Conservation (phyloP, 495 filamentous ascomycete genomes). For the Rhypophila decipiens region DNA sequence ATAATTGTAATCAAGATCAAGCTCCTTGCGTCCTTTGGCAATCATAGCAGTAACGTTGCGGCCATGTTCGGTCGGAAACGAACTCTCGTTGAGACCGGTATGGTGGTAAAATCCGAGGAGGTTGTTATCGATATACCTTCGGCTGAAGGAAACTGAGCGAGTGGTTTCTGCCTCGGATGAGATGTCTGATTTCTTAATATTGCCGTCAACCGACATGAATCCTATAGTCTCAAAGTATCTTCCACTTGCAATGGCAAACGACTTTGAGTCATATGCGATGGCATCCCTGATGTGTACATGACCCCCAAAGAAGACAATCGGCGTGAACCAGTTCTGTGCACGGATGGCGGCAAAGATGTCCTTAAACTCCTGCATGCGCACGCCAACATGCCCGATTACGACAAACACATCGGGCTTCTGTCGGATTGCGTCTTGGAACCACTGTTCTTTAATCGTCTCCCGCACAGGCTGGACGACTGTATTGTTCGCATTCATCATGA, state of each 20-base stretch:
- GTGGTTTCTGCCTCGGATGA: not conserved
- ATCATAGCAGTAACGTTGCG: slow-evolving; percentile 69
- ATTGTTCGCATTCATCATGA: slow-evolving; percentile 81
- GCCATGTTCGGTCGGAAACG: slow-evolving; percentile 76
- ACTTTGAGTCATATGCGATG: slow-evolving; percentile 69
- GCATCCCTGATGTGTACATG: slow-evolving; percentile 89
- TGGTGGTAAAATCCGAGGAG: slow-evolving; percentile 80
- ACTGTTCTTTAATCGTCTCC: slow-evolving; percentile 71
- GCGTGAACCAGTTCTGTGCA: slow-evolving; percentile 65
- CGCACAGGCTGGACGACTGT: slow-evolving; percentile 74
- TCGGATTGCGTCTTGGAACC: slow-evolving; percentile 83
- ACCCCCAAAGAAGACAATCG: slow-evolving; percentile 91
- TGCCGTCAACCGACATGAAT: slow-evolving; percentile 80
- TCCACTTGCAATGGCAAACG: slow-evolving; percentile 81
- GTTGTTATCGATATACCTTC: slow-evolving; percentile 94
- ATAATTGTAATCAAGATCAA: slow-evolving; percentile 65
- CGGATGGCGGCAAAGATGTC: slow-evolving; percentile 74
- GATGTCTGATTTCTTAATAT: slow-evolving; percentile 36
- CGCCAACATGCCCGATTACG: slow-evolving; percentile 78
- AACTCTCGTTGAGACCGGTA: slow-evolving; percentile 57
- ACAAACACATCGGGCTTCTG: slow-evolving; percentile 86
- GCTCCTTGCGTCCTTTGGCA: slow-evolving; percentile 54
- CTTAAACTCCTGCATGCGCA: slow-evolving; percentile 71
- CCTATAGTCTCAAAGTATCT: slow-evolving; percentile 98
- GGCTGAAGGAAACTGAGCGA: slow-evolving; percentile 48